A percentile compares a stretch with the other conserved stretches of the same genome.
Evolutionary conservation across 768 basidiomycete species (phyloP).

Genomic region (Kwoniella mangroviensis): DNA sequence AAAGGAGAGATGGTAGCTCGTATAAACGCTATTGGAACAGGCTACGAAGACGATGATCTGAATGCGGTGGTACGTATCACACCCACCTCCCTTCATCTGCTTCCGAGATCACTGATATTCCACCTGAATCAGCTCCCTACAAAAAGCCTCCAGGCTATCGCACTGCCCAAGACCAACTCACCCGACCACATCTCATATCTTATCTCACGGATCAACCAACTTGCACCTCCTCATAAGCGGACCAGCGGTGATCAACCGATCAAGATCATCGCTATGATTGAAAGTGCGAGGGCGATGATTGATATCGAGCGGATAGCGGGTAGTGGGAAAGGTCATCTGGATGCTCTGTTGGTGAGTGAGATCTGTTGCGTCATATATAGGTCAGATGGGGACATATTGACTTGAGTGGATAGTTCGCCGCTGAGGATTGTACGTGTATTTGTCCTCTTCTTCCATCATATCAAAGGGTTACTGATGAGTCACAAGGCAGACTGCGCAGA

Average conservation of each 20-base stretch:
- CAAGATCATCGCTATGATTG: conserved; percentile 77
- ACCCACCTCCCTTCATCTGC: not conserved
- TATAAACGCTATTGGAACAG: conserved; percentile 53
- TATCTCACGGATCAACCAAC: conserved; percentile 61
- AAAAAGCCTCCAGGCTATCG: conserved; percentile 66
- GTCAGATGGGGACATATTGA: not conserved
- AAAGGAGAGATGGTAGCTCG: conserved; percentile 50
- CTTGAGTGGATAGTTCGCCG: conserved; percentile 75
- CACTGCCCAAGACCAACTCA: conserved; percentile 83
- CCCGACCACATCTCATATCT: conserved; percentile 69
- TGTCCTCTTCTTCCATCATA: not conserved
- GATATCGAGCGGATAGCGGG: conserved; percentile 72
- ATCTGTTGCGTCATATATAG: not conserved
- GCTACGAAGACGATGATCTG: conserved; percentile 51
- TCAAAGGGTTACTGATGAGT: not conserved
- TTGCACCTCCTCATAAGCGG: conserved; percentile 35
- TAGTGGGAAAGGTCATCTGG: conserved; percentile 69
- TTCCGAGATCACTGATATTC: not conserved
- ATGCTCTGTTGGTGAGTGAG: conserved; percentile 69
- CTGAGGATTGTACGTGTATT: conserved; percentile 78
- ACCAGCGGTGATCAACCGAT: conserved; percentile 56
- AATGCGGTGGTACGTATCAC: conserved; percentile 38
- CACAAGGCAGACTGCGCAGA: conserved; percentile 76
- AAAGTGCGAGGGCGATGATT: conserved; percentile 75
- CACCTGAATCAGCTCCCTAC: conserved; percentile 60